These are phyloP conservation scores for Picea abies DNA, from an alignment of 83 land plant genomes.

Conservation along the genomic window DNA sequence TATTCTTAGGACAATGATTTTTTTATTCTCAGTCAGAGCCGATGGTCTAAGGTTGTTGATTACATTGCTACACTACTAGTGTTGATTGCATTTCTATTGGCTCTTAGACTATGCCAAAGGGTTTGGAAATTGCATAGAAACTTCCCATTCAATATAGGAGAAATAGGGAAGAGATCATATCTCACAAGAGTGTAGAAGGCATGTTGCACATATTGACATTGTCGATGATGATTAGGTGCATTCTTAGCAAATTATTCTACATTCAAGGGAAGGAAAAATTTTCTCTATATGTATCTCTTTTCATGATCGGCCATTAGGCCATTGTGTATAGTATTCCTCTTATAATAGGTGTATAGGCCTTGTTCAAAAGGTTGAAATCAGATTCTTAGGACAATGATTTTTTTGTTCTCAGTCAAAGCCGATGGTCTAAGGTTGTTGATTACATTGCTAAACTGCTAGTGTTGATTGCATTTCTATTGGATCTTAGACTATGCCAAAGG, in stretches of 20 bases:
- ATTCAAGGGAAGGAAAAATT: constrained; percentile 24
- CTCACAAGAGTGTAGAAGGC: background rate
- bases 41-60: constrained; percentile 6
- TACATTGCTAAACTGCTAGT: constrained; percentile 25
- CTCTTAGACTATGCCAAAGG: constrained; percentile 27
- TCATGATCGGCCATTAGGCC: constrained; percentile 18
- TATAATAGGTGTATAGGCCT: constrained; percentile 32
- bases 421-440: constrained; percentile 6
- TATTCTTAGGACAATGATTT: background rate
- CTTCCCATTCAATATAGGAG: constrained; percentile 25
- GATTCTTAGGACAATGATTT: background rate
- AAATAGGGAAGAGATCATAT: constrained; percentile 33
- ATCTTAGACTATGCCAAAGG: constrained; percentile 26
- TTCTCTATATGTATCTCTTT: constrained; percentile 30
- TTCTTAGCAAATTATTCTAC: constrained; percentile 21
- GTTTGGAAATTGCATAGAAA: constrained; percentile 26
- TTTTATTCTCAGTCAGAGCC: constrained; percentile 8
- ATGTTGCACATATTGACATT: constrained; percentile 46
- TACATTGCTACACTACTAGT: constrained; percentile 25
- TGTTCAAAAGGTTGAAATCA: constrained; percentile 22
- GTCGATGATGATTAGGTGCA: constrained; percentile 33
- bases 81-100: constrained; percentile 29
- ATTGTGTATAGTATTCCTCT: constrained; percentile 36
- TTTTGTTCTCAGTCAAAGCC: constrained; percentile 11
- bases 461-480: constrained; percentile 28